phyloP scores from a whole-genome alignment of 2,329 filamentous ascomycete genomes.

The Claviceps cyperi region DNA sequence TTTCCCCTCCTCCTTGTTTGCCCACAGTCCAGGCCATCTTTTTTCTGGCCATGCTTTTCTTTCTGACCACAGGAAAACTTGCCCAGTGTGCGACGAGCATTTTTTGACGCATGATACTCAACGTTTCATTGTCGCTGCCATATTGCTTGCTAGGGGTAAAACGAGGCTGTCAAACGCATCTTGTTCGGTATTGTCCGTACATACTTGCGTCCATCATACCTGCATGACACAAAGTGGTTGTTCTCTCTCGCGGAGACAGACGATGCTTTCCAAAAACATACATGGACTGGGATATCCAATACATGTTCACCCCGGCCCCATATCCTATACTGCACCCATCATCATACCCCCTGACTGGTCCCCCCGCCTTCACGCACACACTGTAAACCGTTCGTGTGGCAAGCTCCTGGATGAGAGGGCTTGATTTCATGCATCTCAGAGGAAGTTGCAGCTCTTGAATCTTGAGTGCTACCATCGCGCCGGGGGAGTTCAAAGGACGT shows the following conservation, averaged over 20 bases:
- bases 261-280: no score
- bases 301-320: no score
- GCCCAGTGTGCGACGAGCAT: constrained; percentile 14
- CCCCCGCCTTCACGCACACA: constrained; percentile 7
- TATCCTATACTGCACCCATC: constrained; percentile 12
- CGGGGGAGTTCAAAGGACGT: no score
- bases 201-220: no score
- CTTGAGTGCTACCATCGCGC: no score
- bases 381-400: constrained; percentile 8
- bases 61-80: constrained; percentile 17
- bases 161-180: constrained; percentile 12
- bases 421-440: constrained; percentile 2
- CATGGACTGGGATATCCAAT: no score
- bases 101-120: constrained; percentile 13
- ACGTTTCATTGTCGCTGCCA: constrained; percentile 14
- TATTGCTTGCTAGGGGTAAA: constrained; percentile 21
- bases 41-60: constrained; percentile 4
- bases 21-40: constrained; percentile 2
- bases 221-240: no score
- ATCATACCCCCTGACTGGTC: constrained; percentile 10
- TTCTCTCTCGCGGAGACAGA: no score
- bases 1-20: constrained; percentile 11
- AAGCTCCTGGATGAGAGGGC: constrained; percentile 13
- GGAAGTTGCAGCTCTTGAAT: no score
- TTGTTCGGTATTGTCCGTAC: no score